phyloP scores from a whole-genome alignment of 208 protist genomes.

The Acanthamoeba castellanii region DNA sequence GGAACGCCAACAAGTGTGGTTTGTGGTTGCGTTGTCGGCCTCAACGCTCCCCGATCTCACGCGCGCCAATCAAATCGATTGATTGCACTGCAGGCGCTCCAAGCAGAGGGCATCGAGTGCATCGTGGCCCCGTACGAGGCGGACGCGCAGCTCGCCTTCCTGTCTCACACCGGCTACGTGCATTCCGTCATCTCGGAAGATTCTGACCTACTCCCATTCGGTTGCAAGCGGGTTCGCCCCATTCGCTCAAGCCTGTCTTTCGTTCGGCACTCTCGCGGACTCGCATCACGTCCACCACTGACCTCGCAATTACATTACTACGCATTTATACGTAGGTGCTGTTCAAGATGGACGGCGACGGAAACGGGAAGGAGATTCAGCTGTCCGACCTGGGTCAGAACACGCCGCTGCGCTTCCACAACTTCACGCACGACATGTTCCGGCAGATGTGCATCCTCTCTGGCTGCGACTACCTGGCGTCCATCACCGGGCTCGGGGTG shows the following conservation, averaged over 20 bases:
- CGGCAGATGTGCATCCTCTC: slow-evolving; percentile 96
- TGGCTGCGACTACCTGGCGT: slow-evolving; percentile 98
- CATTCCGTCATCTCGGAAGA: slow-evolving; percentile 98
- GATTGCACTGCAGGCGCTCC: slow-evolving; percentile 74
- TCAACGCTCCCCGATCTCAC: too few relatives aligned
- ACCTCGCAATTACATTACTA: background rate
- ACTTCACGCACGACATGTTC: slow-evolving; percentile 93
- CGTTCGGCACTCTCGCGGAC: background rate
- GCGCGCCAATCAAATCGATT: too few relatives aligned
- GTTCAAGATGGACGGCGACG: slow-evolving; percentile 90
- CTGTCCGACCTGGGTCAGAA: slow-evolving; percentile 71
- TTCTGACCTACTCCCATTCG: slow-evolving; percentile 98
- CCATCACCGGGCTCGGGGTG: slow-evolving; percentile 83
- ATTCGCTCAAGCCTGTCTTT: slow-evolving; percentile 6
- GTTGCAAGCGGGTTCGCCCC: slow-evolving; percentile 81
- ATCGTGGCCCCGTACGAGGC: slow-evolving; percentile 99
- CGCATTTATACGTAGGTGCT: slow-evolving; percentile 77
- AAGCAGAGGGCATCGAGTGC: slow-evolving; percentile 88
- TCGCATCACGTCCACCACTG: background rate
- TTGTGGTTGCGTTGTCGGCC: background rate
- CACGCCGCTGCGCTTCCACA: slow-evolving; percentile 74
- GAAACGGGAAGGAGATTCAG: slow-evolving; percentile 83
- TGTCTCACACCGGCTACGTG: slow-evolving; percentile 93
- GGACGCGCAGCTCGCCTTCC: slow-evolving; percentile 98
- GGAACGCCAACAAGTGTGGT: too few relatives aligned